Evolutionary conservation across 148 eudicot species (phyloP), one percentile per base, ranked within the genome.

Genomic region (Fallopia convolvulus): DNA sequence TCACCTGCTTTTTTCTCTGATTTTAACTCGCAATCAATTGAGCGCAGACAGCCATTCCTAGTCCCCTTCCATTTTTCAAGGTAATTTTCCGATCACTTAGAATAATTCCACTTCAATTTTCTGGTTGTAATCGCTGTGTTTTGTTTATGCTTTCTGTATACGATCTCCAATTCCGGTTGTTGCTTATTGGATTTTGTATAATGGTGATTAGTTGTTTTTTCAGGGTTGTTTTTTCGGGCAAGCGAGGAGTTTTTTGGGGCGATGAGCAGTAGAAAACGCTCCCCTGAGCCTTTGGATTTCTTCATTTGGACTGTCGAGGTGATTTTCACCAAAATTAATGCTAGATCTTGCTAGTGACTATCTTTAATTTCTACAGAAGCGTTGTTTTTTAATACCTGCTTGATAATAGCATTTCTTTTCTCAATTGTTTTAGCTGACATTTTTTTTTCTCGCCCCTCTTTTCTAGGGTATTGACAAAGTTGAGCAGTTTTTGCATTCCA

Each of bases 291-390:
- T 65, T 82, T 89, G 52, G 92, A 89, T 87, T 89, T 89, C 92
- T 89, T 89, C 82, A 89, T 89, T 73, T 89, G 92, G 92, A 89
- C 92, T 18, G 88, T 89, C 72, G 89, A 89, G 87, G 92, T 89
- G 75, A 30, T 72, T 33, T 72, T 42, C 65, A 6, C 30, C 30
- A 7, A 58, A 58, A 58, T 58, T 58, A 8, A 58, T 6, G 30
- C 13, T 58, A 21, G 65, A 58, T 58, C 65, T 58, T 58, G 65
- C 65, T 4, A 21, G 32, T 58, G 30, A 1, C 12, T 58, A 21
- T 58, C 65, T 58, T 21, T 58, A 8, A 58, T 58, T 21, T 58
- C 12, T 58, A 58, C 33, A 9, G 8, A 21, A 58, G 32, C 26
- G 13, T 23, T 58, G 8, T 9, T 58, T 14, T 55, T 15, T 17